Base-by-base conservation (phyloP, 352 stramenopile species). In the Phytophthora colocasiae region DNA sequence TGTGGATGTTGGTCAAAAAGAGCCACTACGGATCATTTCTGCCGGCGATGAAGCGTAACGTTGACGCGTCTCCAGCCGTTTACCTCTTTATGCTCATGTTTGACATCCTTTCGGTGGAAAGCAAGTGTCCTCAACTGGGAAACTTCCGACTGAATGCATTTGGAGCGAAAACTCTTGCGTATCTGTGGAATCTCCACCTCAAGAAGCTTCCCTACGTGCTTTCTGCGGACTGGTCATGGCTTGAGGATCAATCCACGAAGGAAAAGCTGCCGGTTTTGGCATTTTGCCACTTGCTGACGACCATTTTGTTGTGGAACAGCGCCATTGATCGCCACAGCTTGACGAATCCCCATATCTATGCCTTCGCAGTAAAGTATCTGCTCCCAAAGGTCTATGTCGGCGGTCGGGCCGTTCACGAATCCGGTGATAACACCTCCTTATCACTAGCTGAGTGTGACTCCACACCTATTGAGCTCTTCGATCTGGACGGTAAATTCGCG, bases 171-270 rank as follows among this genome's bases (percentile, higher is more conserved):
- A 11, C 81, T 15, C n/a, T 88, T 45, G 49, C 58, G 7, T 55
- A 77, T 11, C 59, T 91, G 7, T 91, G 82, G 82, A 62, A 77
- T 15, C 44, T 71, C 6, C 55, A 76, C 29, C 68, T 91, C 6
- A 77, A 76, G 48, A 81, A 77, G 58, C 38, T 91, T 9, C 78
- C 78, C 56, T 83, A 86, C 29, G 48, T 81, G 29, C 77, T 89
- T 56, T 87, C 88, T 19, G 65, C 75, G 6, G 83, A 91, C n/a
- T 91, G 80, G 59, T 69, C 71, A n/a, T 91, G 83, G 83, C 78
- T 91, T 14, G 80, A 91, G 29, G 69, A 85, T 26, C 78, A 89
- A 49, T 75, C 60, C 5, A 61, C 50, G 2, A 75, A 68, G 11
- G 63, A 68, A 3, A 75, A 69, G 15, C 48, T 89, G 3, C 79